Base-by-base conservation (phyloP, 768 basidiomycete species). In the Asterophora lycoperdoides region DNA sequence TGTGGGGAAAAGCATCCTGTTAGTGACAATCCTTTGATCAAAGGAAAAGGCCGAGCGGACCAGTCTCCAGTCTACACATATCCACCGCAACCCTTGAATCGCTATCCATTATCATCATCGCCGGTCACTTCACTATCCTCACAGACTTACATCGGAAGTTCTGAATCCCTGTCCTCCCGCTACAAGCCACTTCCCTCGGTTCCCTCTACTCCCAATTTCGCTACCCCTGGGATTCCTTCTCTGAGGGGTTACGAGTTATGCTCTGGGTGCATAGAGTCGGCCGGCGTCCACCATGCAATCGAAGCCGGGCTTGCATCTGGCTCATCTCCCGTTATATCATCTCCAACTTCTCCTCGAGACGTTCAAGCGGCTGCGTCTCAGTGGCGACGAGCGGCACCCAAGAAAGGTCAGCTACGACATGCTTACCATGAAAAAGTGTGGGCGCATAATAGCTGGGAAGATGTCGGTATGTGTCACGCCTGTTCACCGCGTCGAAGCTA, bases 351-450 rank as follows among this genome's bases (percentile, higher is more conserved):
- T 1, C 76, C 76, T 8, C 77, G 77, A 53, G 81, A 83, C 58
- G 72, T 76, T 8, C 72, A 72, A 56, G 63, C 67, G 26, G 74
- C 71, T 26, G 74, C 71, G 49, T 78, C 77, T n/a, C 73, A 77
- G 51, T 80, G 83, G 80, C 68, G 79, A 53, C 72, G 87, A 32
- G 78, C 82, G 26, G 82, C 85, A 1, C 86, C 88, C 1, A 80
- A 78, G 56, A 90, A 89, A 63, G 89, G 89, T 11, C 78, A 86
- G 52, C 64, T 86, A 41, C 77, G 93, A 9, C 93, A 97, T 62
- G 85, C 89, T 1, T 97, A 87, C 62, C 66, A 80, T 37, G 93
- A 95, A 67, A 89, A 89, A 64, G 75, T 87, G 2, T 96, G 93
- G 94, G 83, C 83, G 1, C 77, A 77, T 28, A 68, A 70, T 35